Evolutionary conservation across 2,329 filamentous ascomycete genomes (phyloP).

Genomic region (Beauveria sp.): DNA sequence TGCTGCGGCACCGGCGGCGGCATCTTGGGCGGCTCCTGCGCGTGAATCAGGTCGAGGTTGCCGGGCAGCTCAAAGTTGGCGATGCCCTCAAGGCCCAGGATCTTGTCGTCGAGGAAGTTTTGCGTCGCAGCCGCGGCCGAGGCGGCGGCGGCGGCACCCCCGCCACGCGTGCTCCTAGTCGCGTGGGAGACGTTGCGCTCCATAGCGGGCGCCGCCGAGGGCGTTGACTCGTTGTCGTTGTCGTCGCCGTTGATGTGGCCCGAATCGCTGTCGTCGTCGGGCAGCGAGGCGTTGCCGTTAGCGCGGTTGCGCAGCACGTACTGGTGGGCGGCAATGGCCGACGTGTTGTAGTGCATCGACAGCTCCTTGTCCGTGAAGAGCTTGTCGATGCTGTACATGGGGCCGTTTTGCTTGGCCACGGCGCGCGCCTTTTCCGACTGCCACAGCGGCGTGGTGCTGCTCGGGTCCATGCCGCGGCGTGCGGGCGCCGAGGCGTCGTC

Average conservation of each 20-base stretch:
- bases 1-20: conserved; percentile 49
- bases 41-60: conserved; percentile 49
- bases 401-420: conserved; percentile 47
- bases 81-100: conserved; percentile 53
- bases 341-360: conserved; percentile 55
- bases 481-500: conserved; percentile 55
- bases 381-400: conserved; percentile 60
- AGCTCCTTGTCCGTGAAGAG: conserved; percentile 65
- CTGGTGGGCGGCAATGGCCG: conserved; percentile 54
- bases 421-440: conserved; percentile 50
- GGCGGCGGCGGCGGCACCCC: conserved; percentile 12
- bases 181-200: conserved; percentile 57
- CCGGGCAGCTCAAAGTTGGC: conserved; percentile 50
- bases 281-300: conserved; percentile 42
- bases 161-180: conserved; percentile 54
- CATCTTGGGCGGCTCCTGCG: conserved; percentile 48
- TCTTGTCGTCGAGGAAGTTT: conserved; percentile 50
- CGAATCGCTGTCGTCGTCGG: conserved; percentile 46
- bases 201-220: conserved; percentile 45
- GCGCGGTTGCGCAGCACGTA: conserved; percentile 51
- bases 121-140: conserved; percentile 24
- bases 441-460: conserved; percentile 54
- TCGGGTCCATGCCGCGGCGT: conserved; percentile 47
- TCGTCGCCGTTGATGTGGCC: conserved; percentile 43
- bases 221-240: conserved; percentile 37